phyloP scores from a whole-genome alignment of 805 yeast species.

The Ogataea paraovalis region DNA sequence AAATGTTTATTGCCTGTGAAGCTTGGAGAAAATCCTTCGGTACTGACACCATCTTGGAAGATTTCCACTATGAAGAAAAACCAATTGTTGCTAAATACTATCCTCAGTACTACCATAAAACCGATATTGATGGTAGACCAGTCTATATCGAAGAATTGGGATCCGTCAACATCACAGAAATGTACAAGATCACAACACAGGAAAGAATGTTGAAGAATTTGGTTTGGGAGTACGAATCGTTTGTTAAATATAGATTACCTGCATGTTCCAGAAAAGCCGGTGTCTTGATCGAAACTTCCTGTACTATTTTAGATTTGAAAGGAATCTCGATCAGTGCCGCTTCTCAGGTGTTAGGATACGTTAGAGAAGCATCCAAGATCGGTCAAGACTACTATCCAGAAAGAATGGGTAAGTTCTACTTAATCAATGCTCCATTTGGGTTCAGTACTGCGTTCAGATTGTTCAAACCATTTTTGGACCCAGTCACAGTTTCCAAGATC shows the following conservation, averaged over 20 bases:
- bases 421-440: constrained; percentile 96
- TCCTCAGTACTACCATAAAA: constrained; percentile 97
- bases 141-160: constrained; percentile 94
- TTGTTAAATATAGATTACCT: constrained; percentile 78
- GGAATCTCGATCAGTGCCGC: constrained; percentile 87
- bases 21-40: constrained; percentile 89
- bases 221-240: constrained; percentile 97
- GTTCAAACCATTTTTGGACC: constrained; percentile 93
- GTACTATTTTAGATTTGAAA: constrained; percentile 92
- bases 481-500: constrained; percentile 94
- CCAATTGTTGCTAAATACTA: constrained; percentile 82
- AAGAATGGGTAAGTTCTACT: constrained; percentile 96
- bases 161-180: constrained; percentile 78
- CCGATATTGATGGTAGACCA: constrained; percentile 96
- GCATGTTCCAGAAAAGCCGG: constrained; percentile 88
- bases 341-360: constrained; percentile 79
- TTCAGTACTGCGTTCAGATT: constrained; percentile 89
- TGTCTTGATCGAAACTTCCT: constrained; percentile 84
- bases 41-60: constrained; percentile 77
- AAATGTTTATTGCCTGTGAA: constrained; percentile 85
- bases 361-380: constrained; percentile 86
- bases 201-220: constrained; percentile 94
- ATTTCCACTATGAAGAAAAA: constrained; percentile 92
- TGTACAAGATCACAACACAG: constrained; percentile 90
- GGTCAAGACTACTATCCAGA: constrained; percentile 98